Conservation (phyloP, 352 stramenopile genomes). For the Pythium rhizo-oryzae region DNA sequence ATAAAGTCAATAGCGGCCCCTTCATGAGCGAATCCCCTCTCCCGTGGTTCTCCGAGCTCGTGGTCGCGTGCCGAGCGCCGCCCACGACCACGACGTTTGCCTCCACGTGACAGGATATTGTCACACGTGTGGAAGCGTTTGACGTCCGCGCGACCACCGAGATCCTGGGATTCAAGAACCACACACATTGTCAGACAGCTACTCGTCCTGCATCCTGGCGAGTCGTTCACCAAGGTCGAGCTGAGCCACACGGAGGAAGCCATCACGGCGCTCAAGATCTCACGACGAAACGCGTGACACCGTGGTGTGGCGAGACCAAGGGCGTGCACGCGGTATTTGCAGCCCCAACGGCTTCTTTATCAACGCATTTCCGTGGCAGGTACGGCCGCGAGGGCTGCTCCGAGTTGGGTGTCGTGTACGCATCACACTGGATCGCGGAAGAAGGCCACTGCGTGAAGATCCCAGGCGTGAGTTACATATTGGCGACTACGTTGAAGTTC, state of each 20-base stretch:
- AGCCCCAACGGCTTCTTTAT: constrained; percentile 4
- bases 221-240: constrained; percentile 13
- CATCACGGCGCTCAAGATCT: not conserved
- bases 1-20: too few relatives aligned
- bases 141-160: not conserved
- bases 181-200: not conserved
- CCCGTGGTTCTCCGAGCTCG: not conserved
- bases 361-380: constrained; percentile 6
- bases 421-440: not conserved
- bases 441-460: not conserved
- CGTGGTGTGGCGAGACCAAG: not conserved
- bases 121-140: constrained; percentile 10
- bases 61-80: not conserved
- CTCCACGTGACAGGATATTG: constrained; percentile 1
- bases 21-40: too few relatives aligned
- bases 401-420: constrained; percentile 8
- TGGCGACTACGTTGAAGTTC: not conserved
- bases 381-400: not conserved
- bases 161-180: not conserved
- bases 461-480: not conserved
- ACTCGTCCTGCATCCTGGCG: constrained; percentile 9
- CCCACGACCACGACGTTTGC: not conserved
- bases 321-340: not conserved
- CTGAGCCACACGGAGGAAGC: not conserved
- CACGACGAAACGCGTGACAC: constrained; percentile 12